Evolutionary conservation across 306 rosid species (phyloP).

Genomic region (Benincasa hispida): DNA sequence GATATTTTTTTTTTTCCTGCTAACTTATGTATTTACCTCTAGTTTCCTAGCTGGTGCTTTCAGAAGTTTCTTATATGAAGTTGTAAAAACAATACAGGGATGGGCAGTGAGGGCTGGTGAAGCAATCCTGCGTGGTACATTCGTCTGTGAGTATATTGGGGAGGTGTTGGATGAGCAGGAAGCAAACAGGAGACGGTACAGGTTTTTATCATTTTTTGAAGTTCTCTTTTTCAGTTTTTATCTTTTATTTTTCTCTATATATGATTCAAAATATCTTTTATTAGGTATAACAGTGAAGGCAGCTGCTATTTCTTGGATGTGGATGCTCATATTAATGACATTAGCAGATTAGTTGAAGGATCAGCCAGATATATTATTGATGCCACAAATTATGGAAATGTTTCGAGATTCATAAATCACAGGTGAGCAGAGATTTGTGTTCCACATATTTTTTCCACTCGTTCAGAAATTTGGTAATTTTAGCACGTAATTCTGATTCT

Average conservation of each 20-base stretch:
- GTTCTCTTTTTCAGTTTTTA: background rate
- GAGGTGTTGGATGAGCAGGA: slow-evolving; percentile 68
- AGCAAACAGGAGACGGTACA: slow-evolving; percentile 51
- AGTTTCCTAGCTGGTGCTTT: slow-evolving; percentile 1
- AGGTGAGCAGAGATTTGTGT: slow-evolving; percentile 33
- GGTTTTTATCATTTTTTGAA: slow-evolving; percentile 26
- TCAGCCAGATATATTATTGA: slow-evolving; percentile 50
- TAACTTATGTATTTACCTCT: background rate
- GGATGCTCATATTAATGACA: slow-evolving; percentile 65
- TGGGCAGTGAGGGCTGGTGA: slow-evolving; percentile 95
- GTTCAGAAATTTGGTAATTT: background rate
- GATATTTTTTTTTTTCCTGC: no score
- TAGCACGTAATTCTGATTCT: background rate
- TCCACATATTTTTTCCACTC: background rate
- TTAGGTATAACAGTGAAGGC: slow-evolving; percentile 47
- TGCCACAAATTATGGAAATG: slow-evolving; percentile 69
- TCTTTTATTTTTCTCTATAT: background rate
- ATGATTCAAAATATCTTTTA: background rate
- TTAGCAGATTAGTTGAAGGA: slow-evolving; percentile 77
- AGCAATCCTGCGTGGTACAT: slow-evolving; percentile 77
- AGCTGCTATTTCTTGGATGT: slow-evolving; percentile 48
- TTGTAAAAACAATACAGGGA: slow-evolving; percentile 36
- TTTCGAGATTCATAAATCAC: slow-evolving; percentile 92
- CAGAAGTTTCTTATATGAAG: background rate
- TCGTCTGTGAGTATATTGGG: slow-evolving; percentile 86